Conservation (phyloP, 768 basidiomycete genomes). For the Leccinellum luteum region DNA sequence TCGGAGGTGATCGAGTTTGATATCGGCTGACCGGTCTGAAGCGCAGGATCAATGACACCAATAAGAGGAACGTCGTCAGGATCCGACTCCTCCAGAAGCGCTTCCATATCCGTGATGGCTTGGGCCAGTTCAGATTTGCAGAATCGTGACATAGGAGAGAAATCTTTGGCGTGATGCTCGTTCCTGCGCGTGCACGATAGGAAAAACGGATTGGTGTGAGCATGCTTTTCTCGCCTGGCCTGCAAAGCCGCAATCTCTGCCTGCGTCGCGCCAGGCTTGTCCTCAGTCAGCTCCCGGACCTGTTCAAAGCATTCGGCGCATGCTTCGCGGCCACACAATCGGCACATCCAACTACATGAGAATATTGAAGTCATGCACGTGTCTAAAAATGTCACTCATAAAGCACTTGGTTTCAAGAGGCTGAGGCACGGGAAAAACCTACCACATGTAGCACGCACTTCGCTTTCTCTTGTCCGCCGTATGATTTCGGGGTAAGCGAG, state of each 20-base stretch:
- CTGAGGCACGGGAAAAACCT: constrained; percentile 25
- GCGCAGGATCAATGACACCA: constrained; percentile 30
- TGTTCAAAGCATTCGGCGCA: constrained; percentile 81
- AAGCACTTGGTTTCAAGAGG: constrained; percentile 7
- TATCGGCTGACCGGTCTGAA: constrained; percentile 18
- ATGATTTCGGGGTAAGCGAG: constrained; percentile 56
- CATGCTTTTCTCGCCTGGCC: constrained; percentile 55
- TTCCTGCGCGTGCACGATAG: constrained; percentile 66
- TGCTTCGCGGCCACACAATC: constrained; percentile 85
- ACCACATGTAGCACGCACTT: constrained; percentile 86
- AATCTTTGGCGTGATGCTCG: constrained; percentile 65
- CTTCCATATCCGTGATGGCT: constrained; percentile 70
- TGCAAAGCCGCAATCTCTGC: constrained; percentile 50
- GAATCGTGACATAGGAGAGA: constrained; percentile 82
- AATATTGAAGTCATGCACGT: constrained; percentile 94
- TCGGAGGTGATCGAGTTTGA: constrained; percentile 2
- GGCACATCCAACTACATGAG: constrained; percentile 86
- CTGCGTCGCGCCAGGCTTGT: constrained; percentile 45
- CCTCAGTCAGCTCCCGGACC: constrained; percentile 61
- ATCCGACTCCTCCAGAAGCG: constrained; percentile 39
- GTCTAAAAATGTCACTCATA: constrained; percentile 47
- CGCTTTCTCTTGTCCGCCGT: constrained; percentile 72
- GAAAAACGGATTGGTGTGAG: constrained; percentile 70
- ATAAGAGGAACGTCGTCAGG: constrained; percentile 21
- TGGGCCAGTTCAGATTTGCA: constrained; percentile 57